Conservation (phyloP, 176 grass and related monocot genomes). For the barley (Hordeum vulgare) region DNA sequence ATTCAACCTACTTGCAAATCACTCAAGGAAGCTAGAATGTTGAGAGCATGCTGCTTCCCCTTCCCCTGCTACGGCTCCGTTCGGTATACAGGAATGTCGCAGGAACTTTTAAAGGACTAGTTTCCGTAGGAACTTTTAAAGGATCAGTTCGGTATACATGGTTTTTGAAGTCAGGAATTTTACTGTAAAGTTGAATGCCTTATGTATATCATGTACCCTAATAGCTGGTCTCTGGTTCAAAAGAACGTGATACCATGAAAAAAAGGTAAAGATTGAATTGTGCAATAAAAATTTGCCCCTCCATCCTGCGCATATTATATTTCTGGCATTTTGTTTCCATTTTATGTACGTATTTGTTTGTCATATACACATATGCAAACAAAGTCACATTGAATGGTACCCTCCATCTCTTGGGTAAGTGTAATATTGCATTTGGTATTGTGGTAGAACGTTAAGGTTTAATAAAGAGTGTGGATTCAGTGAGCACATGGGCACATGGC, state of each 20-base stretch:
- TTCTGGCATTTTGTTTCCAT: neutral
- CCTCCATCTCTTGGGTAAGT: neutral
- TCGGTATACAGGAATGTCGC: no score
- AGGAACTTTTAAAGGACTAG: no score
- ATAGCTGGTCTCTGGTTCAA: neutral
- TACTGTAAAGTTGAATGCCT: neutral
- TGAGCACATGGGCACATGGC: no score
- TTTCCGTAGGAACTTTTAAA: no score
- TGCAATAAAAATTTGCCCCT: neutral
- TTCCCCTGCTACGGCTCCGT: neutral
- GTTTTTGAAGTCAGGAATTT: neutral
- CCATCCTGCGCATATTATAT: neutral
- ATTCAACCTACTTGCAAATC: conserved; percentile 36
- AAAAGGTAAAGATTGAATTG: neutral
- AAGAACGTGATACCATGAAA: neutral
- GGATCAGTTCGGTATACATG: no score
- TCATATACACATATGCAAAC: neutral
- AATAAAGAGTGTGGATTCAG: no score
- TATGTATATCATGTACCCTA: neutral
- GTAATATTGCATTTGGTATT: neutral
- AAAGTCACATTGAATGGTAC: neutral
- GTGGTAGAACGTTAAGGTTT: no score
- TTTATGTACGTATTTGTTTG: neutral
- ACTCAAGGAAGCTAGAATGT: conserved; percentile 39
- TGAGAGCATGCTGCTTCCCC: neutral